Evolutionary conservation across 2,329 filamentous ascomycete genomes (phyloP), one percentile per base, ranked within the genome.

Genomic region (Trichoderma breve): DNA sequence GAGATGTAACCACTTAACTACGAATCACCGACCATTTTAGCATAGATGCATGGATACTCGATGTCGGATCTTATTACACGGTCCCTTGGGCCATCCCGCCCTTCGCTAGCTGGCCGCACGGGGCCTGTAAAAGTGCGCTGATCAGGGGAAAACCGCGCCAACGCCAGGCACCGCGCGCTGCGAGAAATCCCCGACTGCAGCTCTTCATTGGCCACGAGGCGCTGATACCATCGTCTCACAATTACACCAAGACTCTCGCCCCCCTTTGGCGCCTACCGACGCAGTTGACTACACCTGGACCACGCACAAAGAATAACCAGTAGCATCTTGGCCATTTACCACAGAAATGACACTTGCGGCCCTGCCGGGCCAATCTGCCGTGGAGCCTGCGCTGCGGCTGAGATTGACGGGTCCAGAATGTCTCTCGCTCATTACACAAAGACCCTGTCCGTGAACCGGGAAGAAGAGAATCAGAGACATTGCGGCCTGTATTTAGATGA

Each of bases 401-500:
- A 51, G 43, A 51, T 51, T 21, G 43, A n/a, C 39, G n/a, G 43
- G 43, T 11, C 43, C 43, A 51, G 43, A 21, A 21, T 51, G 43
- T 51, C 43, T 51, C 43, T 21, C n/a, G n/a, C 43, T 51, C 43
- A 21, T 21, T 21, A 51, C 18, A 21, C 43, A 12, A 51, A 21
- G 51, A 57, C 57, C 39, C 39, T 47, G 62, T 34, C 63, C 11
- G 63, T 57, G 39, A 65, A 47, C 62, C 26, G 47, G 32, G 21
- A 57, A 57, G 55, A 62, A 26, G 36, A 18, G 26, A n/a, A 12
- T 21, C 7, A 30, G 58, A 70, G n/a, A 60, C 58, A 64, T 36
- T 18, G 39, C n/a, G 58, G 65, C 34, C 60, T 64, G 71, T 72
- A 72, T 72, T 65, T 72, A 72, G 60, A 70, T 58, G 71, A 51